Conservation (phyloP, 129 eudicot species). For the Saussurea involucrata region DNA sequence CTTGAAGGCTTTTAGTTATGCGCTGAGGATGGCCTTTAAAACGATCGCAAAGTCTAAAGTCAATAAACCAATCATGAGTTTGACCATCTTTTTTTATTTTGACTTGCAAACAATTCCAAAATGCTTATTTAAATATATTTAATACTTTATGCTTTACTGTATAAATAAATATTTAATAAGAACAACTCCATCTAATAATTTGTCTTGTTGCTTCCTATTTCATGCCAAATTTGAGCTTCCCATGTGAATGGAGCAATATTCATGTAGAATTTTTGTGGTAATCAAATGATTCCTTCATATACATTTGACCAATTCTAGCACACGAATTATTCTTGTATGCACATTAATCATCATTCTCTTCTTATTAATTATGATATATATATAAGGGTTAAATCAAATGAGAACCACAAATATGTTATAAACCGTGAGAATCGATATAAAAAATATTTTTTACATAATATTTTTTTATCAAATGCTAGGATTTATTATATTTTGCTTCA, state of each 20-base stretch:
- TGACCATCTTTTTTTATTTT: conserved; percentile 4
- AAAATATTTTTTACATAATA: no score
- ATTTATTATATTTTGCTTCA: no score
- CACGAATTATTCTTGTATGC: background rate
- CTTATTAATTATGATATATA: background rate
- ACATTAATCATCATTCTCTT: background rate
- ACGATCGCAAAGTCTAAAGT: background rate
- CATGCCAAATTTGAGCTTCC: background rate
- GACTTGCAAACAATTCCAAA: background rate
- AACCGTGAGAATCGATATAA: no score
- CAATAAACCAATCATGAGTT: conserved; percentile 10
- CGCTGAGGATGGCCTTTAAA: no score
- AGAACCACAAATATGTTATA: no score
- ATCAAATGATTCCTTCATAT: background rate
- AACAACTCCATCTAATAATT: background rate
- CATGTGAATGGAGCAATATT: background rate
- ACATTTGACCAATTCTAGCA: background rate
- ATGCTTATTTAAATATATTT: conserved; percentile 6
- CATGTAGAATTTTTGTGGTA: background rate
- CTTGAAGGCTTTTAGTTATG: no score
- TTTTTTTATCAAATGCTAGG: no score
- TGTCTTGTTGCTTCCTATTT: background rate
- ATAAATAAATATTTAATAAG: background rate
- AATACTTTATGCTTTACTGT: background rate
- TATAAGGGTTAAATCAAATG: no score